Conservation (phyloP, 176 grass and related monocot species). For the Phyllostachys edulis region DNA sequence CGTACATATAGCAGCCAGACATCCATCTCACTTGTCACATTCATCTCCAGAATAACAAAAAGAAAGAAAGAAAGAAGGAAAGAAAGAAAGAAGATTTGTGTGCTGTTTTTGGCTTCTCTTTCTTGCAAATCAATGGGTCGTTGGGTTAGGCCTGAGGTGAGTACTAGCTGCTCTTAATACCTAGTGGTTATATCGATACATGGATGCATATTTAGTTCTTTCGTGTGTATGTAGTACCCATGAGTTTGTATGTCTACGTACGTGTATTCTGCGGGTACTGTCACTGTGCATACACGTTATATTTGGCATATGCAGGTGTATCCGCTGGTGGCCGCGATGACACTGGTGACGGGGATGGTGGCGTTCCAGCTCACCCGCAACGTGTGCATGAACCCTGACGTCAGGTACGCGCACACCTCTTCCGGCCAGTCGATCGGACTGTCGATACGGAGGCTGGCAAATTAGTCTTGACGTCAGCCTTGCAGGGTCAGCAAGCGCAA, state of each 20-base stretch:
- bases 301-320: neutral
- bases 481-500: conserved; percentile 28
- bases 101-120: too few species aligned
- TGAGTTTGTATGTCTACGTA: neutral
- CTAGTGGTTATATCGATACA: neutral
- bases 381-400: conserved; percentile 24
- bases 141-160: conserved; percentile 26
- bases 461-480: neutral
- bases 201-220: too few species aligned
- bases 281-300: neutral
- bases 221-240: neutral
- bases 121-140: conserved; percentile 6
- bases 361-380: conserved; percentile 12
- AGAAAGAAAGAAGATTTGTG: neutral
- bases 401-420: neutral
- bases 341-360: neutral
- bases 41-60: too few species aligned
- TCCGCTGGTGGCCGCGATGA: conserved; percentile 27
- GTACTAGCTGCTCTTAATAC: neutral
- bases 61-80: too few species aligned
- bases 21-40: neutral
- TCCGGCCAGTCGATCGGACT: too few species aligned
- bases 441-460: too few species aligned
- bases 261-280: too few species aligned
- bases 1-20: neutral